A percentile compares a stretch with the other conserved stretches of the same genome.
Conservation (phyloP, 345 rosid species). For the Luvunga scandens region DNA sequence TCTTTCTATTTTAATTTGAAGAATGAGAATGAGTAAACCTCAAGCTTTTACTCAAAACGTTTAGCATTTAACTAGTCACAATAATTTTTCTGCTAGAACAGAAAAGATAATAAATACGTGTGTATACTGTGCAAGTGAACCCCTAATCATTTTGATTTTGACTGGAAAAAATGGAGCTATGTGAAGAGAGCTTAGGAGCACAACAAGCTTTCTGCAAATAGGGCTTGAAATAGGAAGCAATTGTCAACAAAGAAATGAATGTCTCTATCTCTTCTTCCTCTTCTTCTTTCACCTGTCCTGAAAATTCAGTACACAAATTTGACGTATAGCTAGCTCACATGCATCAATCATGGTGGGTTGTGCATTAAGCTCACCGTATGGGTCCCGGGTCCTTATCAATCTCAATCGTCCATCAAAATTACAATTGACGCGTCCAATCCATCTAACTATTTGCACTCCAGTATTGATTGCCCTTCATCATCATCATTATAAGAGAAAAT, state of each 20-base stretch:
- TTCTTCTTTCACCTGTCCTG: slow-evolving; percentile 18
- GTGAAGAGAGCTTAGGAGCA: slow-evolving; percentile 17
- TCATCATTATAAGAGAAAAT: not conserved
- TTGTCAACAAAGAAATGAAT: slow-evolving; percentile 36
- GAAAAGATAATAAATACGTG: too few relatives aligned
- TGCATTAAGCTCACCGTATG: not conserved
- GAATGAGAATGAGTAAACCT: not conserved
- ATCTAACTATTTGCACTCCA: not conserved
- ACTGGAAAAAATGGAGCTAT: slow-evolving; percentile 9
- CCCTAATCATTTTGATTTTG: slow-evolving; percentile 22
- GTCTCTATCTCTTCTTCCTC: slow-evolving; percentile 3
- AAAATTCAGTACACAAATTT: not conserved
- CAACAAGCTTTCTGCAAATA: slow-evolving; percentile 11
- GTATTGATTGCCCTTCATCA: slow-evolving; percentile 20
- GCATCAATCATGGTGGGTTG: slow-evolving; percentile 22
- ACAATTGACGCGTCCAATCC: slow-evolving; percentile 18
- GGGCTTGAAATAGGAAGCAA: not conserved
- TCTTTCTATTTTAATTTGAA: not conserved
- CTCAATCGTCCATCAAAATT: not conserved
- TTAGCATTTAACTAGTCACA: not conserved
- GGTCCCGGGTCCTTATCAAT: not conserved
- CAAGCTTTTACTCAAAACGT: slow-evolving; percentile 3
- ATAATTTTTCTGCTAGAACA: too few relatives aligned
- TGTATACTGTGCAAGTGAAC: not conserved
- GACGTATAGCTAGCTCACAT: slow-evolving; percentile 28